Percentiles rank a stretch among this genome's conserved stretches.
These are phyloP conservation scores for Globomyces pollinis-pini DNA, from an alignment of 192 early-diverging fungal genomes.

Conservation along the genomic window DNA sequence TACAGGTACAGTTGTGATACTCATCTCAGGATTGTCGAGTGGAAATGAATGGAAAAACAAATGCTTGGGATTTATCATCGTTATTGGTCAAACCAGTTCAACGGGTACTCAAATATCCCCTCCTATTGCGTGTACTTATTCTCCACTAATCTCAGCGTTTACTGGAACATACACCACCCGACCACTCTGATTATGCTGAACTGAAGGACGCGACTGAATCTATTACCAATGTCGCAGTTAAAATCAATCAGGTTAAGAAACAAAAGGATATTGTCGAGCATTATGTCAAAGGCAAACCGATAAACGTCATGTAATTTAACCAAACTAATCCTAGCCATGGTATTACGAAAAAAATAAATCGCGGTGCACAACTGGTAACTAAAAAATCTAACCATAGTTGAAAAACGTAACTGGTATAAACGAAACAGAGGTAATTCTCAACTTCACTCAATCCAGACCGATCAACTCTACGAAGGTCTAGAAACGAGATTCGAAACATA, in stretches of 20 bases:
- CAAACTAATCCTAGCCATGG: constrained; percentile 59
- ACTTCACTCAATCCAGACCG: not conserved
- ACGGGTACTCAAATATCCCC: constrained; percentile 92
- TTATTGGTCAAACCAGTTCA: constrained; percentile 96
- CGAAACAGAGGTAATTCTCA: constrained; percentile 3
- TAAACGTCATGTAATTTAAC: constrained; percentile 58
- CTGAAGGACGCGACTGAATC: constrained; percentile 37
- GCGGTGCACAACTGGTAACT: constrained; percentile 52
- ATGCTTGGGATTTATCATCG: constrained; percentile 85
- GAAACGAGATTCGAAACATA: not conserved
- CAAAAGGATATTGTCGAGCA: constrained; percentile 82
- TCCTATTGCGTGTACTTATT: constrained; percentile 67
- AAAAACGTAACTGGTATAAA: constrained; percentile 53
- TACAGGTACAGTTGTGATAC: constrained; percentile 31
- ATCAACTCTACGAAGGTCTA: not conserved
- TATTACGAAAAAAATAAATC: constrained; percentile 60
- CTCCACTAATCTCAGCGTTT: constrained; percentile 37
- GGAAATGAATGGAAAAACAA: constrained; percentile 61
- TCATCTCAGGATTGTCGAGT: constrained; percentile 50
- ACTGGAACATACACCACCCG: constrained; percentile 43
- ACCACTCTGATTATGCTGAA: constrained; percentile 50
- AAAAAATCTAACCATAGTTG: no score
- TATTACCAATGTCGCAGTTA: constrained; percentile 63
- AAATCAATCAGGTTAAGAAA: constrained; percentile 78
- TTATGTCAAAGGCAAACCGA: constrained; percentile 64